Conservation (phyloP, 2,329 filamentous ascomycete species). For the Sclerotiophoma versabilis region DNA sequence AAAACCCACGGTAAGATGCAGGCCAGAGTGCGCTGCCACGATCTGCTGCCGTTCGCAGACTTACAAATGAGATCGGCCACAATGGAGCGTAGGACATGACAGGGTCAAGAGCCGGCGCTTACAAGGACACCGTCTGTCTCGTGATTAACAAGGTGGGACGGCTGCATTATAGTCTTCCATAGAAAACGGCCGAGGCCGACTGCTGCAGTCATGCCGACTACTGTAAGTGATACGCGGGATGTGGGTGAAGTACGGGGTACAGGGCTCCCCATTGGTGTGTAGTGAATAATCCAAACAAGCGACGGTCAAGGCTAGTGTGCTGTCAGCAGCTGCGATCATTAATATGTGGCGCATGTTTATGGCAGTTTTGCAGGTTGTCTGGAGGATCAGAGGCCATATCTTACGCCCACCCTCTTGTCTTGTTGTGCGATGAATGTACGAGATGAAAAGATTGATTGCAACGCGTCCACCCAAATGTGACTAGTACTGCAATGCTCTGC, state of each 20-base stretch:
- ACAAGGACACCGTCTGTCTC: conserved; percentile 28
- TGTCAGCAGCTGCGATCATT: background rate
- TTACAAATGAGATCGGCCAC: conserved; percentile 22
- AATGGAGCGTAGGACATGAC: conserved; percentile 13
- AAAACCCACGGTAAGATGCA: conserved; percentile 20
- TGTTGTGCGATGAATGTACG: background rate
- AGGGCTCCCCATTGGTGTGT: conserved; percentile 1
- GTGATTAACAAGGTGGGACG: conserved; percentile 39
- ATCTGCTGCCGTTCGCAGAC: conserved; percentile 28
- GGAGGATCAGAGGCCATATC: conserved; percentile 18
- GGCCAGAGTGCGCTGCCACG: conserved; percentile 27
- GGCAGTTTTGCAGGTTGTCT: background rate
- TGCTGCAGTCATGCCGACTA: conserved; percentile 34
- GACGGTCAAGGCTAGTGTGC: background rate
- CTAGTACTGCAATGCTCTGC: conserved; percentile 11
- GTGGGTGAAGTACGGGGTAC: conserved; percentile 26
- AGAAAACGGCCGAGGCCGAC: conserved; percentile 31
- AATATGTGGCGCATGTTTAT: conserved; percentile 4
- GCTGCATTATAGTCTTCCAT: conserved; percentile 29
- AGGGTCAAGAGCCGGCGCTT: conserved; percentile 31
- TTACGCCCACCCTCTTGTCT: background rate
- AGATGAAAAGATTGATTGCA: background rate
- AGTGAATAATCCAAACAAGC: background rate
- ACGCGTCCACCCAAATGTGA: conserved; percentile 33
- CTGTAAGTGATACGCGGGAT: conserved; percentile 35